These are phyloP conservation scores for Anisodus acutangulus DNA, from an alignment of 257 asterid species.

Conservation along the genomic window DNA sequence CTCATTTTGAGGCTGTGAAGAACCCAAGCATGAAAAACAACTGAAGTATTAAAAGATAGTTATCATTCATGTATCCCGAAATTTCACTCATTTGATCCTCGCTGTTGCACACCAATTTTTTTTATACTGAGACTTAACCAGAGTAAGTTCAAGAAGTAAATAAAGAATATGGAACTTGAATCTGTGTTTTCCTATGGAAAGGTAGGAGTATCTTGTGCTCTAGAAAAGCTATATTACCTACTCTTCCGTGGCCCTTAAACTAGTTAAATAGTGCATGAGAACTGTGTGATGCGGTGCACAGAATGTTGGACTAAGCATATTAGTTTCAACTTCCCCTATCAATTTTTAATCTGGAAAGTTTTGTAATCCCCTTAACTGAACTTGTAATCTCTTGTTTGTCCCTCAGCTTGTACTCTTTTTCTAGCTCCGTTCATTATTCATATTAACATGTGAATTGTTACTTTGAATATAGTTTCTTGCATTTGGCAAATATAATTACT, in stretches of 20 bases:
- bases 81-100: not conserved
- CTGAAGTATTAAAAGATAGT: not conserved
- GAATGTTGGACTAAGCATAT: slow-evolving; percentile 6
- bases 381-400: not conserved
- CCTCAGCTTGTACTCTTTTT: not conserved
- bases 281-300: not conserved
- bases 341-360: not conserved
- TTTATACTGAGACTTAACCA: slow-evolving; percentile 13
- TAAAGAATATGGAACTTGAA: not conserved
- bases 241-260: slow-evolving; percentile 13
- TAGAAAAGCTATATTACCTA: not conserved
- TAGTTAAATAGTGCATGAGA: not conserved
- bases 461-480: not conserved
- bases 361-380: not conserved
- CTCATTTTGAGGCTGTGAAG: not conserved
- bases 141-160: slow-evolving; percentile 5
- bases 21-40: not conserved
- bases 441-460: not conserved
- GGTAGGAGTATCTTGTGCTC: slow-evolving; percentile 23
- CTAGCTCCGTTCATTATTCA: not conserved
- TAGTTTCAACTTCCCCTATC: slow-evolving; percentile 8
- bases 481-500: slow-evolving; percentile 1
- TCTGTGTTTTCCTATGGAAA: slow-evolving; percentile 17
- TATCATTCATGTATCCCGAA: not conserved
- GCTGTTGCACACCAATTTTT: not conserved